These are phyloP conservation scores for Moricandia arvensis DNA, from an alignment of 345 rosid species.

Conservation along the genomic window DNA sequence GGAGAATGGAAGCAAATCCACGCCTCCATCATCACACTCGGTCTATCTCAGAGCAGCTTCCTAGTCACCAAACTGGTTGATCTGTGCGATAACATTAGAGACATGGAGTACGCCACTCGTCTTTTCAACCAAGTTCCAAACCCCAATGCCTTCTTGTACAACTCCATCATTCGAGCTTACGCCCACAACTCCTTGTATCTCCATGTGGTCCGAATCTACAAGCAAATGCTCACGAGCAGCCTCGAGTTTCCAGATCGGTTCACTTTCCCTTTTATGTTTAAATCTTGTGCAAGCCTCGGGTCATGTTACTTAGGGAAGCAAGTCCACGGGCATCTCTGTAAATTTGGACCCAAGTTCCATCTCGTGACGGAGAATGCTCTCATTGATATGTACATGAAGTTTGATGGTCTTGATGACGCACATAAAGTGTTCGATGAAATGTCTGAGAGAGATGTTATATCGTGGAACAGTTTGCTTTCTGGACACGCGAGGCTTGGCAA, in stretches of 20 bases:
- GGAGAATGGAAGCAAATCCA: constrained; percentile 47
- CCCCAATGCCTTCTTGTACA: constrained; percentile 52
- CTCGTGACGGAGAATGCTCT: constrained; percentile 49
- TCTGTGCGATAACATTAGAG: constrained; percentile 41
- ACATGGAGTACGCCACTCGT: constrained; percentile 41
- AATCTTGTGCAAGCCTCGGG: constrained; percentile 47
- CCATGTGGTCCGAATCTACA: constrained; percentile 36
- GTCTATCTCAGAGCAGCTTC: constrained; percentile 54
- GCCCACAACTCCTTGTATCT: constrained; percentile 41
- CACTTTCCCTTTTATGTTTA: constrained; percentile 56
- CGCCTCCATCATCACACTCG: constrained; percentile 40
- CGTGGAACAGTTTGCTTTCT: constrained; percentile 58
- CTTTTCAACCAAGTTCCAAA: constrained; percentile 44
- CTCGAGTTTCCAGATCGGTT: constrained; percentile 46
- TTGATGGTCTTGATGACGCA: constrained; percentile 42
- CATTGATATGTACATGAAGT: constrained; percentile 49
- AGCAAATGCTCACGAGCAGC: constrained; percentile 35
- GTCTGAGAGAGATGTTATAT: constrained; percentile 50
- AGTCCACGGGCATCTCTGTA: constrained; percentile 46
- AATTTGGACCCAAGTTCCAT: constrained; percentile 43
- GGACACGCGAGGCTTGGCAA: constrained; percentile 56
- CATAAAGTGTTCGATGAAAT: constrained; percentile 55
- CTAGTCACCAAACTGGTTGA: constrained; percentile 55
- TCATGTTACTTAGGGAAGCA: constrained; percentile 40
- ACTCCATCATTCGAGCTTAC: constrained; percentile 53